A percentile compares a stretch with the other conserved stretches of the same genome.
Conservation (phyloP, 2,329 filamentous ascomycete species). For the Aspergillus novoparasiticus region DNA sequence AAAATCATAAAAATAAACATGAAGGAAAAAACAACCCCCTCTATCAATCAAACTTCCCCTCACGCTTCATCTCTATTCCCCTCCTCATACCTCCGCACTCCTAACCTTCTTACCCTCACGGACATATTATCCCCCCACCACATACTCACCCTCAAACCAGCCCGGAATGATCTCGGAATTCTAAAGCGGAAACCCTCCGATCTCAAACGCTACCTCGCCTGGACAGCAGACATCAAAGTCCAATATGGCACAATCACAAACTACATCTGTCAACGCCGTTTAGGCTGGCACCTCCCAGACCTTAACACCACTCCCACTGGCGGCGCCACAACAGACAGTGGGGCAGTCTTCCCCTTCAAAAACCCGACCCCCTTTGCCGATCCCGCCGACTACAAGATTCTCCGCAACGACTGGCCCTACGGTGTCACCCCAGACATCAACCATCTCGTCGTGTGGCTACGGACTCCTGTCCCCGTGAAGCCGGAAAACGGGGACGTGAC, state of each 20-base stretch:
- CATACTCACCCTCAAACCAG: constrained; percentile 25
- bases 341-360: constrained; percentile 44
- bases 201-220: constrained; percentile 61
- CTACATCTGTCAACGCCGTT: constrained; percentile 58
- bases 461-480: constrained; percentile 52
- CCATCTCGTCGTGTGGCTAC: constrained; percentile 62
- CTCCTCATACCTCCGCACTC: constrained; percentile 2
- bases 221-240: constrained; percentile 58
- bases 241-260: constrained; percentile 59
- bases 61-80: constrained; percentile 9
- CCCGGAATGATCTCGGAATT: constrained; percentile 55
- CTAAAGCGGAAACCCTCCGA: constrained; percentile 63
- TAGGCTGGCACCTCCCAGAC: constrained; percentile 52
- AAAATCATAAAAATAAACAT: not conserved
- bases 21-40: not conserved
- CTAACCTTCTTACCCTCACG: not conserved
- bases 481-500: constrained; percentile 53
- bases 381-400: constrained; percentile 56
- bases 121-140: constrained; percentile 16
- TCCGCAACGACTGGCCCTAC: constrained; percentile 67
- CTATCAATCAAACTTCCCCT: constrained; percentile 5
- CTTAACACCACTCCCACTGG: constrained; percentile 21
- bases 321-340: constrained; percentile 26
- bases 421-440: constrained; percentile 56
- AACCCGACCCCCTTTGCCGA: constrained; percentile 58